Evolutionary conservation across 2,329 filamentous ascomycete genomes (phyloP).

Genomic region (Colletotrichum gloeosporioides): DNA sequence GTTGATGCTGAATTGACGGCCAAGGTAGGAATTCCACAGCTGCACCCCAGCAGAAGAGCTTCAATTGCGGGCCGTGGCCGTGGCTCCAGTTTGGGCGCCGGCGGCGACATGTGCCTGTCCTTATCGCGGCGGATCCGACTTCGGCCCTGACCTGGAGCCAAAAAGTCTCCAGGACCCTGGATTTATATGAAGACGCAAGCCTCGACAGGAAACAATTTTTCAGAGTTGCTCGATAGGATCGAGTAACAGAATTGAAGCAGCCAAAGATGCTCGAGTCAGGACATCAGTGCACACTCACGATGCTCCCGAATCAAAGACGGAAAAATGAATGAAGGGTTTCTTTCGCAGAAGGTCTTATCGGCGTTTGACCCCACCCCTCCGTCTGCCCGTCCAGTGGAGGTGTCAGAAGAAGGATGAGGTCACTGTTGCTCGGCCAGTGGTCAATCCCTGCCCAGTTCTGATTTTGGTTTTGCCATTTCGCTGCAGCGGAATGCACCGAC

Average conservation of each 20-base stretch:
- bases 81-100: neutral
- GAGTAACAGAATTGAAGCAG: neutral
- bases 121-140: conserved; percentile 15
- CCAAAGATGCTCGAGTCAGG: neutral
- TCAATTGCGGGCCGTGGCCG: neutral
- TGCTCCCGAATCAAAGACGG: neutral
- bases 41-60: neutral
- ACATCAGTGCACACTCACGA: neutral
- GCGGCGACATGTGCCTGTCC: conserved; percentile 4
- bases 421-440: neutral
- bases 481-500: neutral
- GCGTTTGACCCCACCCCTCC: neutral
- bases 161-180: neutral
- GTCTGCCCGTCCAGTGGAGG: neutral
- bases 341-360: neutral
- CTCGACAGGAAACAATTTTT: neutral
- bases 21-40: neutral
- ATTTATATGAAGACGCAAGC: neutral
- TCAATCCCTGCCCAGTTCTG: neutral
- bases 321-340: neutral
- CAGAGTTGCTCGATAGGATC: neutral
- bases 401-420: neutral
- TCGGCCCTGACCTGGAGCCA: neutral
- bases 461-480: neutral
- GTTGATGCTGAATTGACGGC: neutral